A percentile compares a stretch with the other conserved stretches of the same genome.
Evolutionary conservation across 345 rosid genomes (phyloP).

Genomic region (Murraya koenigii): DNA sequence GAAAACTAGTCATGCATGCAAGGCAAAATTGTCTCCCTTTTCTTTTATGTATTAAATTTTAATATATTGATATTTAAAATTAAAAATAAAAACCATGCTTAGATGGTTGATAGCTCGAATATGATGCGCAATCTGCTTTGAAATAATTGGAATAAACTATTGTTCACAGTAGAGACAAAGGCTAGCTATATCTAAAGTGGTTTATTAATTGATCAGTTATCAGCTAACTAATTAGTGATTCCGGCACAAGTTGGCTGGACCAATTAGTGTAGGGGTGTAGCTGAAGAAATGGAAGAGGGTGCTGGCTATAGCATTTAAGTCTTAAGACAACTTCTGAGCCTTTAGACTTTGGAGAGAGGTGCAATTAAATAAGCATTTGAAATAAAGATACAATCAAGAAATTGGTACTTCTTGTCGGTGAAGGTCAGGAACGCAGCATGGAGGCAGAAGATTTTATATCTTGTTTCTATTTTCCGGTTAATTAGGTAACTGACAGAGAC

Average conservation of each 20-base stretch:
- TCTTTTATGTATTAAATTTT: too few relatives aligned
- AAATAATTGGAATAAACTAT: too few relatives aligned
- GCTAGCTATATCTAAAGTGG: too few relatives aligned
- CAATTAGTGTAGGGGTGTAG: neutral
- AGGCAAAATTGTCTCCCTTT: too few relatives aligned
- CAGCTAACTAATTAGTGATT: too few relatives aligned
- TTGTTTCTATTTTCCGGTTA: neutral
- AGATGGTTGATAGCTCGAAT: too few relatives aligned
- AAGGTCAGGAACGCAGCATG: neutral
- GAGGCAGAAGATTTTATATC: neutral
- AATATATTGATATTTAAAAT: too few relatives aligned
- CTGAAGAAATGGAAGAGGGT: neutral
- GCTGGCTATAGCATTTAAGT: neutral
- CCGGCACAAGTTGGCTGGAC: neutral
- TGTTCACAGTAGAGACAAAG: too few relatives aligned
- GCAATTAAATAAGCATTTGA: neutral
- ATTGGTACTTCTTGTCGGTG: neutral
- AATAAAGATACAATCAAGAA: neutral
- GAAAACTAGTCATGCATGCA: neutral
- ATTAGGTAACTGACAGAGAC: neutral
- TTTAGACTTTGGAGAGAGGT: neutral
- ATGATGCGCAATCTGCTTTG: neutral
- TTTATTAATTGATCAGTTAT: too few relatives aligned
- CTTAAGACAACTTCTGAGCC: neutral
- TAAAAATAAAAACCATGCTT: too few relatives aligned